Base-by-base conservation (phyloP, 2,329 filamentous ascomycete species). In the Curvularia lunata region DNA sequence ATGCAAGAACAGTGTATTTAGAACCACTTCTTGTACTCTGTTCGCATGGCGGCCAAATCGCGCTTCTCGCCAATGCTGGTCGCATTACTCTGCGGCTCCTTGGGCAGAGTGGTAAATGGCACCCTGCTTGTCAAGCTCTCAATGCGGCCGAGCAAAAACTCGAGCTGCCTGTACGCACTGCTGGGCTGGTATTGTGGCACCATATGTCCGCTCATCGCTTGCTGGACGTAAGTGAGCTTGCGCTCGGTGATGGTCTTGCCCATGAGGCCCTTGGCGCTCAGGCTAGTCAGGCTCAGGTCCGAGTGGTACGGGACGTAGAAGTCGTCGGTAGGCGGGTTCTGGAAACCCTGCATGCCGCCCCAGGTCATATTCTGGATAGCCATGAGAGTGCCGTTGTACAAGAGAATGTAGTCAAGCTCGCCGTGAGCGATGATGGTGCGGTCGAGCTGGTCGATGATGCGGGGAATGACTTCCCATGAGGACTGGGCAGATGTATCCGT, bases 311-410 rank as follows among this genome's bases (percentile, higher is more conserved):
- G 90, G 0, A 92, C 88, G 71, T 85, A 91, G 69, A 91, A 88
- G 2, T 87, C 85, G 50, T 86, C 82, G 1, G 72, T 72, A 0
- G 90, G 91, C 0, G 78, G 75, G 1, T 75, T 71, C 62, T 87
- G 84, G 80, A 94, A 93, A 0, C 91, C 91, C 50, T 89, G 85
- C 42, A 81, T 73, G 4, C 90, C 90, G 56, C 86, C 85, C 86
- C 87, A 94, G 0, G 89, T 92, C 87, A 93, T 91, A 78, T 92
- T 92, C 71, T 94, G 90, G 57, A 93, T 87, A 1, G 84, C 83
- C 6, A 91, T 79, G 1, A 94, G 80, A 0, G 89, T 89, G 16
- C 90, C 90, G 72, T 90, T 89, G 67, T 83, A 80, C 23, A 88
- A 79, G 9, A 91, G 81, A 58, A 90, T 82, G 70, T 84, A 90